Conservation (phyloP, 768 basidiomycete species). For the Amanita muscaria region DNA sequence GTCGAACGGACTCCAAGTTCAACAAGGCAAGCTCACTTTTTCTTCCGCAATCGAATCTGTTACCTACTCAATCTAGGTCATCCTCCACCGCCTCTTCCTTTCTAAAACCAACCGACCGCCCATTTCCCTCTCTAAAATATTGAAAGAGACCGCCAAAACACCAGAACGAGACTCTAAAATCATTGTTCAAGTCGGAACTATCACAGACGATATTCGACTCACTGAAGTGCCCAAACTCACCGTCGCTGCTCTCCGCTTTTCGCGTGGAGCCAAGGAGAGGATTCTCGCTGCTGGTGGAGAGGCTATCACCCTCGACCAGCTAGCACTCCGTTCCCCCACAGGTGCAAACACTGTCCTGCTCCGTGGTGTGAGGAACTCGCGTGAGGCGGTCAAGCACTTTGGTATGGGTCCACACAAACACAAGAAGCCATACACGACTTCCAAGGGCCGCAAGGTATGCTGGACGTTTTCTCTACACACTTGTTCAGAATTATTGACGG, state of each 20-base stretch:
- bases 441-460: slow-evolving; percentile 89
- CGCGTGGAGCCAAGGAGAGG: slow-evolving; percentile 84
- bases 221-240: slow-evolving; percentile 80
- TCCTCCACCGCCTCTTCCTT: slow-evolving; percentile 95
- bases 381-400: slow-evolving; percentile 97
- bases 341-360: slow-evolving; percentile 93
- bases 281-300: slow-evolving; percentile 96
- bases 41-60: not conserved
- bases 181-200: slow-evolving; percentile 82
- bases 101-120: slow-evolving; percentile 97
- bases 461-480: too few relatives aligned
- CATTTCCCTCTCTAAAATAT: slow-evolving; percentile 87
- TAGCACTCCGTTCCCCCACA: slow-evolving; percentile 89
- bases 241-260: slow-evolving; percentile 93
- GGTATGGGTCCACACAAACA: slow-evolving; percentile 98
- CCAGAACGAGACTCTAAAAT: slow-evolving; percentile 69
- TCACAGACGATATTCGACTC: slow-evolving; percentile 94
- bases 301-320: slow-evolving; percentile 90
- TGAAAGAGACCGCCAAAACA: slow-evolving; percentile 67
- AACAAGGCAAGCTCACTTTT: slow-evolving; percentile 63
- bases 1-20: slow-evolving; percentile 91
- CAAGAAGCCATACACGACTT: slow-evolving; percentile 94
- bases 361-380: slow-evolving; percentile 84
- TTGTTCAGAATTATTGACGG: slow-evolving; percentile 5
- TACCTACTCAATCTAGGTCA: slow-evolving; percentile 40